Percentiles rank a stretch among this genome's conserved stretches.
phyloP scores from a whole-genome alignment of 1,284 basidiomycete genomes.

The Papiliotrema nemorosa region DNA sequence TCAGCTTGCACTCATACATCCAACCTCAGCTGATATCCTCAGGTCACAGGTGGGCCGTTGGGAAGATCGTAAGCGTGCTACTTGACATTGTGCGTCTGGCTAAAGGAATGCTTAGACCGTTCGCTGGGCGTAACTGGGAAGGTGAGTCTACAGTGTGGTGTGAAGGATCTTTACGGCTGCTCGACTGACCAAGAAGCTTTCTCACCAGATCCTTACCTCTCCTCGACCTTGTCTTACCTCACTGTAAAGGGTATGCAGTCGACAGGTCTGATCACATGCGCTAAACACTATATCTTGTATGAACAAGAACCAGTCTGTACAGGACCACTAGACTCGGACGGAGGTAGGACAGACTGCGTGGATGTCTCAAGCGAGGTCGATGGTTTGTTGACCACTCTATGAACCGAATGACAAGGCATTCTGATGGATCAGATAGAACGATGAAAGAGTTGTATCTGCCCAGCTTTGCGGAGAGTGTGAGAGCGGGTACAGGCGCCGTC shows the following conservation, averaged over 20 bases:
- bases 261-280: slow-evolving; percentile 45
- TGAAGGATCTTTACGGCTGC: background rate
- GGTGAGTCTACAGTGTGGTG: slow-evolving; percentile 19
- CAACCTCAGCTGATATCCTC: background rate
- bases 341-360: slow-evolving; percentile 28
- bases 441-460: slow-evolving; percentile 50
- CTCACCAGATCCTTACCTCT: slow-evolving; percentile 49
- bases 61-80: slow-evolving; percentile 39
- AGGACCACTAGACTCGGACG: slow-evolving; percentile 26
- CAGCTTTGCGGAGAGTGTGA: slow-evolving; percentile 51
- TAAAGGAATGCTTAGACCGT: slow-evolving; percentile 28
- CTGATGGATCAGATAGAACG: slow-evolving; percentile 40
- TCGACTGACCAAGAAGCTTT: slow-evolving; percentile 28
- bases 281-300: slow-evolving; percentile 49
- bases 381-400: slow-evolving; percentile 30
- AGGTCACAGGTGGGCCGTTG: slow-evolving; percentile 50
- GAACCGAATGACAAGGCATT: too few species aligned
- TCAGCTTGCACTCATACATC: slow-evolving; percentile 13
- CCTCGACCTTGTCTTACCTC: slow-evolving; percentile 43
- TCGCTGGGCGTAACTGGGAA: slow-evolving; percentile 50
- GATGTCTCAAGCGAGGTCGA: slow-evolving; percentile 37
- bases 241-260: slow-evolving; percentile 46
- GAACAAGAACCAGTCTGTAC: slow-evolving; percentile 47
- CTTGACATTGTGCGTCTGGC: background rate
- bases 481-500: slow-evolving; percentile 49